These are phyloP conservation scores for Coemansia erecta DNA, from an alignment of 192 early-diverging fungal species.

Conservation along the genomic window DNA sequence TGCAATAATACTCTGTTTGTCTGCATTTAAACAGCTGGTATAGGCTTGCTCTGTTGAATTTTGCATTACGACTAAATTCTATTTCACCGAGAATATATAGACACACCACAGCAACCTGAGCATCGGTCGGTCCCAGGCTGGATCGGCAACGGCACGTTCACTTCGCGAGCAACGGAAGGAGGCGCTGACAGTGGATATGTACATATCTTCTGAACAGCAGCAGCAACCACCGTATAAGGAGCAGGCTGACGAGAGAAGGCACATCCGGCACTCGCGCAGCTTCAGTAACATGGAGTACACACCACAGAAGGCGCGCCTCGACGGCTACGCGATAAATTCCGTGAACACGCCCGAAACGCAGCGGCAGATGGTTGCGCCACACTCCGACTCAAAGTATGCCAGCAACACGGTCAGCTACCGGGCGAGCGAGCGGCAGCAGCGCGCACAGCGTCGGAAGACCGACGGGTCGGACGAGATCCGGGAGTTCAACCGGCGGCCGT, in stretches of 20 bases:
- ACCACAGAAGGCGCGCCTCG: background rate
- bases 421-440: slow-evolving; percentile 17
- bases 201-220: background rate
- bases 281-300: slow-evolving; percentile 11
- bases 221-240: background rate
- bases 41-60: too few species aligned
- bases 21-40: too few species aligned
- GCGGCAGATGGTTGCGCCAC: slow-evolving; percentile 1
- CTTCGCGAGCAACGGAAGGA: slow-evolving; percentile 6
- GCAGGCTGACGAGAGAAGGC: background rate
- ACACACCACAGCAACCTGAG: background rate
- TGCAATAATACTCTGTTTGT: too few species aligned
- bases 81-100: background rate
- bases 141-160: slow-evolving; percentile 1
- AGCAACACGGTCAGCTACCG: slow-evolving; percentile 15
- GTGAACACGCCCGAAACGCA: slow-evolving; percentile 3
- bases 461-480: slow-evolving; percentile 25
- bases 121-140: background rate
- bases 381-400: slow-evolving; percentile 24
- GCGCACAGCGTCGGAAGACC: slow-evolving; percentile 38
- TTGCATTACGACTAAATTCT: too few species aligned
- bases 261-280: slow-evolving; percentile 18
- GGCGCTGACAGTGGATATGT: background rate
- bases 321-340: background rate
- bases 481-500: slow-evolving; percentile 17